Base-by-base conservation (phyloP, 257 asterid genomes). In the Nicotiana attenuata region DNA sequence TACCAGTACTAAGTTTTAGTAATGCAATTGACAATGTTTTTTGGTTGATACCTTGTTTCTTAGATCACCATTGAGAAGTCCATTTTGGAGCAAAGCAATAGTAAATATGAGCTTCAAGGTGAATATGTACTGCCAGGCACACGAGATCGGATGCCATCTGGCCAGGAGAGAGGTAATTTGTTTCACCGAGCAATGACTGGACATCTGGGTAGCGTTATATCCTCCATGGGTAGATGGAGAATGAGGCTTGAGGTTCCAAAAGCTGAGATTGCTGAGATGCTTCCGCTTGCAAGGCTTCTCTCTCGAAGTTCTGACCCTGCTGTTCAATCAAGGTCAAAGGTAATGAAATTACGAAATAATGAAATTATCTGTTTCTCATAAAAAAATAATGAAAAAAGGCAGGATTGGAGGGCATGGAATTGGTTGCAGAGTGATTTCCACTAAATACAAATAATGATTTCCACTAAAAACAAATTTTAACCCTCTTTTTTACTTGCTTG, bases 201-300 rank as follows among this genome's bases (percentile, higher is more conserved):
- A 66, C 97, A 94, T 92, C 91, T 96, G 86, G 94, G 98, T 53
- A 94, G 95, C 85, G 90, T 94, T 86, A 92, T 96, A 83, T 94
- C 99, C 86, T 94, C 99, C 82, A 94, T 96, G 99, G 99, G 99
- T 81, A 91, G 99, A 88, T 96, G 99, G 99, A 91, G 99, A 88
- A 91, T 96, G 97, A 94, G 99, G 85, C 93, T 96, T 63, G 99
- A 96, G 92, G 98, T 96, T 81, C 99, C 99, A 78, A 89, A 87
- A 78, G 98, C 99, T 88, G 98, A 96, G 89, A 94, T 96, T 85
- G 94, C 98, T 75, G 99, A 96, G 92, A 94, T 96, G 99, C 98
- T 96, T 89, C 99, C 99, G 35, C 94, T 96, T 71, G 99, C 99
- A 77, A 92, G 99, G 90, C 97, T 96, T 85, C 92, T 96, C 86